Evolutionary conservation across 768 basidiomycete genomes (phyloP), one percentile per base, ranked within the genome.

Genomic region (Russula sp.): DNA sequence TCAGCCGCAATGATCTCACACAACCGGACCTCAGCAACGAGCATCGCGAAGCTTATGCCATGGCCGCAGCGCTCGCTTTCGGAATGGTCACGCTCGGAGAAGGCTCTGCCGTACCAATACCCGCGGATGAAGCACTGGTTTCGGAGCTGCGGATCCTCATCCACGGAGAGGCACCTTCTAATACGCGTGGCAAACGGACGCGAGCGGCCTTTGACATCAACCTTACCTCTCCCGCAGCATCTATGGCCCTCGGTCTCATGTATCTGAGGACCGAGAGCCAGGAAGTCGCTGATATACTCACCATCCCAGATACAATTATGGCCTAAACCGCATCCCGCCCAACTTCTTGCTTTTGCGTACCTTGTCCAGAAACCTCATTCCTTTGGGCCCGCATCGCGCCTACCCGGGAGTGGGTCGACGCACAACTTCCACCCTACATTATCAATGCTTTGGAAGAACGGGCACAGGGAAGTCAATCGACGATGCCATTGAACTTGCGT

Each of bases 1-100:
- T 98, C 63, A 85, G 86, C 61, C 82, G 90, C 38, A 81, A 79
- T 66, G 89, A 92, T 70, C 81, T 95, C 20, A 84, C 86, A 6
- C 88, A 88, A 57, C 86, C 90, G 2, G 93, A 96, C 67, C 79
- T 91, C 48, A 92, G 87, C 71, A 89, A 88, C 67, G 93, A 95
- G 68, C 87, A 94, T 72, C 85, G 92, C 44, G 97, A 98, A 72
- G 88, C 94, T 1, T 98, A 98, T 72, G 90, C 94, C 0, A 88
- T 92, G 67, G 84, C 92, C 2, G 86, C 93, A 3, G 92, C 92
- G 10, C 82, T 97, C 34, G 88, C 92, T 0, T 97, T 97, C 71
- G 97, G 97, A 5, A 90, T 97, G 86, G 89, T 96, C 75, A 96
- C 98, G 89, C 83, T 98, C 18, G 95, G 92, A 7, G 87, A 87